Evolutionary conservation across 805 yeast genomes (phyloP), one percentile per base, ranked within the genome.

Genomic region (Suhomyces sp.): DNA sequence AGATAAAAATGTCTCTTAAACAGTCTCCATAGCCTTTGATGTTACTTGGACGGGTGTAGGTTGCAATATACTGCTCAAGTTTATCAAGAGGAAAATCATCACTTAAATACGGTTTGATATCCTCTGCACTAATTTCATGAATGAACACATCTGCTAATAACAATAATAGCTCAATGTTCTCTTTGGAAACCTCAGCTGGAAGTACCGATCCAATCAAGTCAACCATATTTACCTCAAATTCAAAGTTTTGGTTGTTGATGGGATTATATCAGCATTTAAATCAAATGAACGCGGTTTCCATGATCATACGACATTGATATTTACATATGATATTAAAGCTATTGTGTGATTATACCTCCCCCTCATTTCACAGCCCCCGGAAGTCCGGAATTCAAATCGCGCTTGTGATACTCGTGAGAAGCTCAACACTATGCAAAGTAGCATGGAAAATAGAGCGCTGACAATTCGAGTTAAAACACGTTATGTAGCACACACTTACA

Each of bases 111-210:
- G 68, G 66, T 41, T 53, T 60, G 25, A 73, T 56, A 13, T 47
- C 49, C 1, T 66, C 68, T 3, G 71, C 66, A 3, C 65, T 53
- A 1, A 69, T 61, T 22, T 69, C 73, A 49, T 66, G 72, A 49
- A 72, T 49, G 15, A 72, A 47, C 4, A 69, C 75, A 58, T 75
- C 79, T 39, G 73, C 53, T 12, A 61, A 55, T 20, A 65, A 50
- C 29, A 72, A 58, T 12, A 64, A 57, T 10, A 22, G 6, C 21
- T 46, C 43, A 12, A 46, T 35, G 21, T 46, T 40, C 10, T 22
- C 25, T 7, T 46, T 35, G 13, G 21, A 20, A 22, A 46, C 21
- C 13, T 35, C 31, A 10, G 22, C n/a, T 10, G 48, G 43, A n/a
- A 46, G 29, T 15, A 46, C 33, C 31, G 31, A 15, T 6, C 24